Evolutionary conservation across 2,329 filamentous ascomycete genomes (phyloP).

Genomic region (Xylaria sp.): DNA sequence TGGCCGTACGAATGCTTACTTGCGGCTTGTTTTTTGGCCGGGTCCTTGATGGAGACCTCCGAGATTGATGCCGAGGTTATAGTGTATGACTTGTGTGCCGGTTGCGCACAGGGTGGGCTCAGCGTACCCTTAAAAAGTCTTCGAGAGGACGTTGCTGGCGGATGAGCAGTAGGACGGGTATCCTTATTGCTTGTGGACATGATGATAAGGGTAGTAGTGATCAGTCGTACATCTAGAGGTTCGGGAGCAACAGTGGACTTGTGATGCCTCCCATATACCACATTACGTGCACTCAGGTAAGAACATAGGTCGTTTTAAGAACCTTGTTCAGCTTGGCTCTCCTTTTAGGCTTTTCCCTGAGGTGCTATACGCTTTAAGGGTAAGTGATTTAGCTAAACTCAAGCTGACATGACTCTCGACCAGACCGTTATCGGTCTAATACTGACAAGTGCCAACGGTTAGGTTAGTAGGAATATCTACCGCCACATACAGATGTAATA

Average conservation of each 20-base stretch:
- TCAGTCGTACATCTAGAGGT: background rate
- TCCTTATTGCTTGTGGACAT: conserved; percentile 30
- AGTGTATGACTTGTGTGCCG: conserved; percentile 45
- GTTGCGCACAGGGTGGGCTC: conserved; percentile 38
- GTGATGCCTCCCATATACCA: background rate
- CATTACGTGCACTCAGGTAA: background rate
- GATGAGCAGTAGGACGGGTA: conserved; percentile 4
- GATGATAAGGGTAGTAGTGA: background rate
- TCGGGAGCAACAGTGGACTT: background rate
- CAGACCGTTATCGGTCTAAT: background rate
- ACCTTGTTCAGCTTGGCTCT: background rate
- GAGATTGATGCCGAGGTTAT: conserved; percentile 41
- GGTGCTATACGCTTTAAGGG: background rate
- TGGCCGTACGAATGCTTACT: conserved; percentile 38
- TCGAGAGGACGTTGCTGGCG: conserved; percentile 29
- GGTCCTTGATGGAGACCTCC: conserved; percentile 42
- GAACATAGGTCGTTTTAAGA: background rate
- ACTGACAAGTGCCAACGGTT: background rate
- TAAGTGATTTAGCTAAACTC: background rate
- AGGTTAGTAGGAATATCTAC: no score
- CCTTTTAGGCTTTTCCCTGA: background rate
- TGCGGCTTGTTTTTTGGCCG: conserved; percentile 28
- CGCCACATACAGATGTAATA: background rate
- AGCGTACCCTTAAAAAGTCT: conserved; percentile 44
- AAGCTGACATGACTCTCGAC: background rate